Evolutionary conservation across 2,329 filamentous ascomycete genomes (phyloP).

Genomic region (Fusarium goolgardi): DNA sequence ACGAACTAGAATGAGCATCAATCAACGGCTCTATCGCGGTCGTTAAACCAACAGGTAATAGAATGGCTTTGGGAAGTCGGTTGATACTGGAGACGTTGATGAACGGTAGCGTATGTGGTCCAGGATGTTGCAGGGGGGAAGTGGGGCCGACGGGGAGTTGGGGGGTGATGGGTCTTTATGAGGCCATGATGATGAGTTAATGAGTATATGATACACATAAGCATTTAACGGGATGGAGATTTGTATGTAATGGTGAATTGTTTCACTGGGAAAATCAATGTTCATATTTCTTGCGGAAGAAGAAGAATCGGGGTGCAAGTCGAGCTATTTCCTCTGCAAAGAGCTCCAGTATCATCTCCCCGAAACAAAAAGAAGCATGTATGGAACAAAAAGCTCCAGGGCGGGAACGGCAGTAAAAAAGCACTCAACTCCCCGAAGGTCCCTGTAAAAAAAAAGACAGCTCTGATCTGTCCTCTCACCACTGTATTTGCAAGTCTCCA

Average conservation of each 20-base stretch:
- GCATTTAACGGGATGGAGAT: background rate
- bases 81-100: slow-evolving; percentile 11
- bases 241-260: no score
- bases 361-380: slow-evolving; percentile 22
- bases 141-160: slow-evolving; percentile 41
- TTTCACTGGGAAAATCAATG: rapidly evolving
- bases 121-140: slow-evolving; percentile 11
- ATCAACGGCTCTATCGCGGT: background rate
- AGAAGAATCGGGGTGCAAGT: no score
- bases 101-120: slow-evolving; percentile 8
- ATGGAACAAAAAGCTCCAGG: slow-evolving; percentile 23
- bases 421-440: slow-evolving; percentile 31
- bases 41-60: background rate
- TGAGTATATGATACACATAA: background rate
- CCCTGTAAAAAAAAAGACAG: background rate
- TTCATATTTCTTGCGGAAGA: background rate
- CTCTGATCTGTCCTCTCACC: background rate
- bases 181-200: slow-evolving; percentile 24
- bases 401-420: slow-evolving; percentile 1
- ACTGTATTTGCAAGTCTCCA: background rate
- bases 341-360: slow-evolving; percentile 19
- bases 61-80: background rate
- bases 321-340: background rate
- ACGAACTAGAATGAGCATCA: slow-evolving; percentile 2
- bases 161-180: slow-evolving; percentile 13